phyloP scores from a whole-genome alignment of 495 filamentous ascomycete genomes.

The Hypoxylon perforatum region DNA sequence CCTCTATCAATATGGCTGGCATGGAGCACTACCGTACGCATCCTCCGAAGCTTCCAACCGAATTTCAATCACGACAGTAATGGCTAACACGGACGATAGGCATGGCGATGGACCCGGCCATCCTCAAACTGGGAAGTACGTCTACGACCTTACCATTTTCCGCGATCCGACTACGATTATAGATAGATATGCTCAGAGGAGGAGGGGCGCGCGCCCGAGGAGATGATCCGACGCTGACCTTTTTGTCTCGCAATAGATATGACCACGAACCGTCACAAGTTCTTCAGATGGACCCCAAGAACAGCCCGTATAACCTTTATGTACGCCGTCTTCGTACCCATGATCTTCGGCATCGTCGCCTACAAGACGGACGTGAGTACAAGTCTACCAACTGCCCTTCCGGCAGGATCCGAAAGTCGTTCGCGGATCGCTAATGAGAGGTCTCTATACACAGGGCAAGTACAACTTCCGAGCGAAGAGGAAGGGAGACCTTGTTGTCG shows the following conservation, averaged over 20 bases:
- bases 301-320: conserved; percentile 81
- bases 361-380: conserved; percentile 84
- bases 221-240: conserved; percentile 9
- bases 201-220: not conserved
- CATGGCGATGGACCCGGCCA: conserved; percentile 78
- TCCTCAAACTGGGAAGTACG: conserved; percentile 81
- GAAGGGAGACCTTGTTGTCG: conserved; percentile 79
- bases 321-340: conserved; percentile 77
- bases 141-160: conserved; percentile 35
- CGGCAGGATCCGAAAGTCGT: not conserved
- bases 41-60: conserved; percentile 9
- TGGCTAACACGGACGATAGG: conserved; percentile 50
- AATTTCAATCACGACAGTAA: conserved; percentile 3
- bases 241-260: conserved; percentile 68
- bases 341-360: conserved; percentile 72
- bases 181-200: conserved; percentile 4
- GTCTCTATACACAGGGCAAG: conserved; percentile 71
- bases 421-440: not conserved
- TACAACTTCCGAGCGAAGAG: conserved; percentile 88
- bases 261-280: conserved; percentile 86
- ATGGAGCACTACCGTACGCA: conserved; percentile 56
- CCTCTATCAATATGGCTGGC: conserved; percentile 54
- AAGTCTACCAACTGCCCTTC: not conserved
- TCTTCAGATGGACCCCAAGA: conserved; percentile 90
- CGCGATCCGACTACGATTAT: not conserved